Conservation (phyloP, 352 stramenopile genomes). For the Phytophthora idaei region DNA sequence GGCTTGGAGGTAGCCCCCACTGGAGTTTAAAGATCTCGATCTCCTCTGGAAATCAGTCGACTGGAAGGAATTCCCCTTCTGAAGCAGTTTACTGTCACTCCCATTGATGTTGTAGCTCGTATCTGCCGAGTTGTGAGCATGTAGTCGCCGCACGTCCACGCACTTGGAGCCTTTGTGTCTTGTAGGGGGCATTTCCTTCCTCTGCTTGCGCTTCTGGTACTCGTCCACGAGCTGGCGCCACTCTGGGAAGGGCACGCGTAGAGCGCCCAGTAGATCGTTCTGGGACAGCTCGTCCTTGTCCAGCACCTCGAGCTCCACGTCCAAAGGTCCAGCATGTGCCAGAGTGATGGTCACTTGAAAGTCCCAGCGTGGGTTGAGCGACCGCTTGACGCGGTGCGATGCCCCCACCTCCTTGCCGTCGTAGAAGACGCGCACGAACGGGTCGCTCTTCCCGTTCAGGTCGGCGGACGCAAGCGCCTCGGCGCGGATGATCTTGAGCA, state of each 20-base stretch:
- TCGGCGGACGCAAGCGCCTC: constrained; percentile 74
- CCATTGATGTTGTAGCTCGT: constrained; percentile 7
- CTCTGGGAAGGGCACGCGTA: constrained; percentile 76
- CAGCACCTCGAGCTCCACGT: constrained; percentile 75
- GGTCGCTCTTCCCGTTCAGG: constrained; percentile 69
- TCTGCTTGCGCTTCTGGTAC: constrained; percentile 40
- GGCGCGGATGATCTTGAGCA: constrained; percentile 75
- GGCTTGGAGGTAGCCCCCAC: constrained; percentile 32
- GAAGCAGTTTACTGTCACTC: constrained; percentile 38
- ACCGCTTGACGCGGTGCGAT: constrained; percentile 74
- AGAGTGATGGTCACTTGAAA: constrained; percentile 65
- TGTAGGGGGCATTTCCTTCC: constrained; percentile 5
- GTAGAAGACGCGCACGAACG: constrained; percentile 78
- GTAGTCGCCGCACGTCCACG: constrained; percentile 26
- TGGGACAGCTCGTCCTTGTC: constrained; percentile 74
- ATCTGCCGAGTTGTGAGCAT: constrained; percentile 14
- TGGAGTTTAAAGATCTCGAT: constrained; percentile 52
- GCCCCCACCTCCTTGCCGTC: constrained; percentile 74
- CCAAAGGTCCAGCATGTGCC: constrained; percentile 54
- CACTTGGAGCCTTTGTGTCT: constrained; percentile 25
- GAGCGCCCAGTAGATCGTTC: constrained; percentile 69
- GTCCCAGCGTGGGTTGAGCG: constrained; percentile 80
- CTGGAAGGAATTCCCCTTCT: background rate
- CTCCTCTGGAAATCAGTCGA: constrained; percentile 35
- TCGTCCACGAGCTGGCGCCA: constrained; percentile 60